Evolutionary conservation across 2,329 filamentous ascomycete genomes (phyloP).

Genomic region (Tolypocladium album): DNA sequence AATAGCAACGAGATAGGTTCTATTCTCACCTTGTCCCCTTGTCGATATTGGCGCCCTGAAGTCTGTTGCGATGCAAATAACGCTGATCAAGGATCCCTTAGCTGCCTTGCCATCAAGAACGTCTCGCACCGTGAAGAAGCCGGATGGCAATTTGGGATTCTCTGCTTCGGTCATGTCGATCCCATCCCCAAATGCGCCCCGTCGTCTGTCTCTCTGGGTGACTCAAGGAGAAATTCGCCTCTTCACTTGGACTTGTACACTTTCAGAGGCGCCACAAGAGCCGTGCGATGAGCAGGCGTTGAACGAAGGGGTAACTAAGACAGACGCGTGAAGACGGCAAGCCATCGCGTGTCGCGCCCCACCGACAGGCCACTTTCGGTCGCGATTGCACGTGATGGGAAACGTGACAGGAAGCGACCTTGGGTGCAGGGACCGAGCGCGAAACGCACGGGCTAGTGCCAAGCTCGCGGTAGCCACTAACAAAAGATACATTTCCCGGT

Average conservation of each 20-base stretch:
- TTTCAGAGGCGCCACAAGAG: background rate
- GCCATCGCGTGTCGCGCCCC: background rate
- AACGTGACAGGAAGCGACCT: conserved; percentile 9
- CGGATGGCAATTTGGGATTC: conserved; percentile 7
- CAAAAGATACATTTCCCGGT: background rate
- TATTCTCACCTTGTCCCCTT: conserved; percentile 34
- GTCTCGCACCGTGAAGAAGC: conserved; percentile 22
- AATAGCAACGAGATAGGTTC: no score
- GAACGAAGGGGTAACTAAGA: background rate
- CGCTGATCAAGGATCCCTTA: conserved; percentile 30
- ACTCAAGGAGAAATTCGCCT: no score
- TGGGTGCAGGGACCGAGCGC: background rate
- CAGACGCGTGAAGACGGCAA: background rate
- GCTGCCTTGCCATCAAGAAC: conserved; percentile 29
- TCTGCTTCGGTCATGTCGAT: background rate
- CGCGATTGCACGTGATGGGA: conserved; percentile 14
- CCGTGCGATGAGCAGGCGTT: background rate
- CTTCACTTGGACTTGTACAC: background rate
- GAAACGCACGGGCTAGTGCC: background rate
- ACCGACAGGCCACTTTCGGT: background rate
- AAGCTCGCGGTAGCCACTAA: background rate
- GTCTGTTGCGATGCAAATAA: conserved; percentile 65
- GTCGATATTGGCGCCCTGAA: conserved; percentile 41
- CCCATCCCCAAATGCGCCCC: background rate
- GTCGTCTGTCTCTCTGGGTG: background rate